Conservation (phyloP, 2,329 filamentous ascomycete genomes). For the Botrytis sinoallii region DNA sequence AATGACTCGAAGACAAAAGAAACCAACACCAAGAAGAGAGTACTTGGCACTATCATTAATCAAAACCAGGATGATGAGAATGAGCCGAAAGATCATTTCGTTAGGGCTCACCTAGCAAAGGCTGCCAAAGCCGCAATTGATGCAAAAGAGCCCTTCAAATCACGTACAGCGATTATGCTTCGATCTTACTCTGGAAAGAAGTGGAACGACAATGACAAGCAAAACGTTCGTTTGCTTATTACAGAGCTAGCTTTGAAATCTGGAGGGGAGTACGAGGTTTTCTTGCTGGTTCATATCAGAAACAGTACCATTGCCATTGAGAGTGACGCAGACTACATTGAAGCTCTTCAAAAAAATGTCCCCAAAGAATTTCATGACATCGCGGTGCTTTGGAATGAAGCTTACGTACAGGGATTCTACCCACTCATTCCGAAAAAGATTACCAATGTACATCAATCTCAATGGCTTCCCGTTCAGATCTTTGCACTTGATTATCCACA, state of each 20-base stretch:
- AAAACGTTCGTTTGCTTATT: slow-evolving; percentile 75
- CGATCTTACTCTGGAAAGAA: slow-evolving; percentile 72
- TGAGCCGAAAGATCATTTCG: neutral
- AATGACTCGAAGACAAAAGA: neutral
- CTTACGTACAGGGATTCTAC: slow-evolving; percentile 74
- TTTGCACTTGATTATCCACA: slow-evolving; percentile 74
- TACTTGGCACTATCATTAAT: neutral
- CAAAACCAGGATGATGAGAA: neutral
- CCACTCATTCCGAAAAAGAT: slow-evolving; percentile 60
- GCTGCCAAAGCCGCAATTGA: neutral
- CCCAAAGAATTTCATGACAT: slow-evolving; percentile 69
- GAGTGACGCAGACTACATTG: slow-evolving; percentile 56
- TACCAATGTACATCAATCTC: slow-evolving; percentile 35
- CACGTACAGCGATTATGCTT: slow-evolving; percentile 70
- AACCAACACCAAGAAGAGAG: neutral
- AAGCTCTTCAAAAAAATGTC: slow-evolving; percentile 59
- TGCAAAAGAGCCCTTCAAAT: slow-evolving; percentile 1
- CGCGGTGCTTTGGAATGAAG: slow-evolving; percentile 70
- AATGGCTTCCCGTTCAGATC: slow-evolving; percentile 65
- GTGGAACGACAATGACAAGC: slow-evolving; percentile 76
- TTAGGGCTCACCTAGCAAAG: slow-evolving; percentile 3
- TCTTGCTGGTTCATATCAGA: slow-evolving; percentile 76
- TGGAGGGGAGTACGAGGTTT: slow-evolving; percentile 78
- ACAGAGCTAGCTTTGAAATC: slow-evolving; percentile 72
- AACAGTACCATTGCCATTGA: slow-evolving; percentile 57